Percentiles rank a stretch among this genome's conserved stretches.
Evolutionary conservation across 2,329 filamentous ascomycete species (phyloP).

Genomic region (Penicillium decumbens): DNA sequence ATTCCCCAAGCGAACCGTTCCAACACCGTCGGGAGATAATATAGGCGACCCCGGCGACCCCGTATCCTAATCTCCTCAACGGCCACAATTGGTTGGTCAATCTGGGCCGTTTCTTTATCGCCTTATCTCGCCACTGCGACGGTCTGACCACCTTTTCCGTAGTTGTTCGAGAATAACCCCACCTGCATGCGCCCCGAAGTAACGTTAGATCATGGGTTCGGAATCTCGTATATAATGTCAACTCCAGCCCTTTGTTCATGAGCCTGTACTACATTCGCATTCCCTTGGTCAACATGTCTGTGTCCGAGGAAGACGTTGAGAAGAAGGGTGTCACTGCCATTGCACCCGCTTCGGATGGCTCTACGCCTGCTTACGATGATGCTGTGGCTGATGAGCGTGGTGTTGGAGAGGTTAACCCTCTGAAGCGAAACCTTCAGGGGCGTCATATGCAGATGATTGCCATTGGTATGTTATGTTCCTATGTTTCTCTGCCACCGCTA

Average conservation of each 20-base stretch:
- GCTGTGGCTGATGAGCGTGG: neutral
- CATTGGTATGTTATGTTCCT: slow-evolving; percentile 26
- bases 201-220: neutral
- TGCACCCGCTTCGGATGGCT: neutral
- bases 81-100: neutral
- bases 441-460: slow-evolving; percentile 42
- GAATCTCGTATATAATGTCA: neutral
- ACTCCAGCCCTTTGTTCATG: neutral
- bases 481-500: neutral
- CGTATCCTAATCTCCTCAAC: neutral
- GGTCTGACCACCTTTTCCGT: neutral
- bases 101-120: neutral
- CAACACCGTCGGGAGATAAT: neutral
- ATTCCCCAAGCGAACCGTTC: neutral
- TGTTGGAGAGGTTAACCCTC: slow-evolving; percentile 17
- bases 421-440: slow-evolving; percentile 29
- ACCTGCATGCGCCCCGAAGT: neutral
- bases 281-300: slow-evolving; percentile 7
- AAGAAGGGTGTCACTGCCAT: slow-evolving; percentile 12
- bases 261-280: neutral
- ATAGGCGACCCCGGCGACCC: neutral
- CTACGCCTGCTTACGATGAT: slow-evolving; percentile 1
- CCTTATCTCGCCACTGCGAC: slow-evolving; percentile 1
- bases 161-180: neutral
- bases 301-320: slow-evolving; percentile 13